Conservation (phyloP, 2,329 filamentous ascomycete species). For the Lasiodiplodia sp. region DNA sequence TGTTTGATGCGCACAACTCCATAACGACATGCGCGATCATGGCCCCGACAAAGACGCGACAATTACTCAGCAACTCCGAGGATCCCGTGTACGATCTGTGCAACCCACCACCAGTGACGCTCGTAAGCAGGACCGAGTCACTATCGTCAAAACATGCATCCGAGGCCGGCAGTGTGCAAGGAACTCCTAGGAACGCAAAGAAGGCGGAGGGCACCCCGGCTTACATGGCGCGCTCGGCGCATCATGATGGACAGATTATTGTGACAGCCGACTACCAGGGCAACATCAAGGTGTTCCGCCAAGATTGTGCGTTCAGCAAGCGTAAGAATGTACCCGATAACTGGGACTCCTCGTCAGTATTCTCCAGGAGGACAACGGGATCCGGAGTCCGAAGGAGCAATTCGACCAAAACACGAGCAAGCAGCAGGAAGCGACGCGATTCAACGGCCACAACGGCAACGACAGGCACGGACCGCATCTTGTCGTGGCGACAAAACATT, state of each 20-base stretch:
- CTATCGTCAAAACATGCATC: slow-evolving; percentile 56
- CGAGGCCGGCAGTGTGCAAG: slow-evolving; percentile 47
- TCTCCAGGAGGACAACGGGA: slow-evolving; percentile 66
- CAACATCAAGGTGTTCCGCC: slow-evolving; percentile 90
- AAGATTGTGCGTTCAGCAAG: slow-evolving; percentile 88
- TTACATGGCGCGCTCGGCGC: slow-evolving; percentile 77
- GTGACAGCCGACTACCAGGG: slow-evolving; percentile 89
- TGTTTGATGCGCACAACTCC: slow-evolving; percentile 87
- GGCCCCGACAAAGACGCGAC: slow-evolving; percentile 79
- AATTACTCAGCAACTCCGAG: slow-evolving; percentile 78
- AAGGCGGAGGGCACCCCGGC: slow-evolving; percentile 72
- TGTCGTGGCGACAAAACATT: slow-evolving; percentile 83
- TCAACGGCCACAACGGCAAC: slow-evolving; percentile 47
- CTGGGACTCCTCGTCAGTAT: slow-evolving; percentile 79
- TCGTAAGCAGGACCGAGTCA: slow-evolving; percentile 77
- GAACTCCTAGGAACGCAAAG: slow-evolving; percentile 45
- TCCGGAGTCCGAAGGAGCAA: slow-evolving; percentile 45
- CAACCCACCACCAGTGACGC: slow-evolving; percentile 88
- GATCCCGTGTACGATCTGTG: slow-evolving; percentile 97
- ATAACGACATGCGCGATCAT: slow-evolving; percentile 90
- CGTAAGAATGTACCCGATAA: slow-evolving; percentile 64
- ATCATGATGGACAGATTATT: slow-evolving; percentile 86
- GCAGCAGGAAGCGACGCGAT: slow-evolving; percentile 55
- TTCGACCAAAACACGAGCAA: slow-evolving; percentile 64
- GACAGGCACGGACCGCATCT: slow-evolving; percentile 75